A percentile compares a stretch with the other conserved stretches of the same genome.
Conservation (phyloP, 805 yeast genomes). For the Ogataea saltuana region DNA sequence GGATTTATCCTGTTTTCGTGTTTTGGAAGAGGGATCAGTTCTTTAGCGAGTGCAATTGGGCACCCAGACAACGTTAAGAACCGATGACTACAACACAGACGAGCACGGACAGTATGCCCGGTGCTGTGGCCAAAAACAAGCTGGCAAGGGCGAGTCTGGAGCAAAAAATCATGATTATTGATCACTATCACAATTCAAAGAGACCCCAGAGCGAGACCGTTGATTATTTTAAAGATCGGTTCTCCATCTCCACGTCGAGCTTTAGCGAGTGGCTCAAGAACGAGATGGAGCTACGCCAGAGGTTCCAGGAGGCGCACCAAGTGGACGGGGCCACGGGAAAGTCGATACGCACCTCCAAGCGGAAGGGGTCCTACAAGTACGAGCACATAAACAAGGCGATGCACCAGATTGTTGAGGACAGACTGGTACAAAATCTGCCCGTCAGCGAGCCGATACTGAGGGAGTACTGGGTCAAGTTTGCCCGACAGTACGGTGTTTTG, state of each 20-base stretch:
- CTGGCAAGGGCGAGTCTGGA: conserved; percentile 57
- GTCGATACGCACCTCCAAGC: conserved; percentile 35
- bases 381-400: conserved; percentile 59
- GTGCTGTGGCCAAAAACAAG: conserved; percentile 16
- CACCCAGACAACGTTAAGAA: not conserved
- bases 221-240: conserved; percentile 48
- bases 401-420: conserved; percentile 52
- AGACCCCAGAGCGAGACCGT: conserved; percentile 61
- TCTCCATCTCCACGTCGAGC: conserved; percentile 59
- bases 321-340: conserved; percentile 24
- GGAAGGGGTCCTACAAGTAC: conserved; percentile 55
- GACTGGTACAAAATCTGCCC: conserved; percentile 45
- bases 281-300: conserved; percentile 49
- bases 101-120: no score
- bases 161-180: conserved; percentile 57
- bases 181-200: conserved; percentile 47
- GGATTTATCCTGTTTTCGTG: conserved; percentile 4
- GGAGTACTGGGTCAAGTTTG: conserved; percentile 57
- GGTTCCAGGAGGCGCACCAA: conserved; percentile 40
- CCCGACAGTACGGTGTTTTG: conserved; percentile 55
- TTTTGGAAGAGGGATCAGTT: not conserved
- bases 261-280: conserved; percentile 62
- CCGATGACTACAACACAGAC: not conserved
- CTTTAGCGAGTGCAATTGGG: not conserved
- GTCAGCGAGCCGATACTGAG: conserved; percentile 56